phyloP scores from a whole-genome alignment of 1,284 basidiomycete genomes.

The Fomitopsis betulina region DNA sequence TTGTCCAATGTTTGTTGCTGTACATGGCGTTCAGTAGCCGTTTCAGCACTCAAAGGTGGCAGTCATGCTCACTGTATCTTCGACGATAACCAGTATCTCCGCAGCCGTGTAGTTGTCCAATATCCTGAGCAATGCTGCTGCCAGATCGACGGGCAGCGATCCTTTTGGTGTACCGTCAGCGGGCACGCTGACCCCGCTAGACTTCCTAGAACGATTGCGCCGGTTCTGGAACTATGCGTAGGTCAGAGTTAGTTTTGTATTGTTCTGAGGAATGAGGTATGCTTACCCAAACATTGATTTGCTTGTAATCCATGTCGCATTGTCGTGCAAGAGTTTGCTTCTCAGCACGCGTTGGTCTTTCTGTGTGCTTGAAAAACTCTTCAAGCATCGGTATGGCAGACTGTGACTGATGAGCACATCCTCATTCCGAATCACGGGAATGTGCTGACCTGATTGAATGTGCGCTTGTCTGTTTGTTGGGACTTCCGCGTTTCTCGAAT shows the following conservation, averaged over 20 bases:
- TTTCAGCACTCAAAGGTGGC: too few species aligned
- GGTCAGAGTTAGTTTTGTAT: too few species aligned
- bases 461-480: neutral
- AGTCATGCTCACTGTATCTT: too few species aligned
- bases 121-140: neutral
- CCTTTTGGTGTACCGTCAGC: neutral
- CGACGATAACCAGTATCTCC: neutral
- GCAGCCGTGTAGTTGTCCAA: neutral
- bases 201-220: conserved; percentile 31
- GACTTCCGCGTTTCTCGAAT: neutral
- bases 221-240: conserved; percentile 45
- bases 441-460: conserved; percentile 1
- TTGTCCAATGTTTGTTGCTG: too few species aligned
- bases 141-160: neutral
- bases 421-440: too few species aligned
- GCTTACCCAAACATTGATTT: conserved; percentile 58
- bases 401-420: conserved; percentile 24
- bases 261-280: neutral
- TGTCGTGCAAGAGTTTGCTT: conserved; percentile 38
- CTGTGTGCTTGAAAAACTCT: conserved; percentile 44
- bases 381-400: conserved; percentile 44
- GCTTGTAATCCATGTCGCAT: conserved; percentile 42
- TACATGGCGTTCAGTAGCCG: too few species aligned
- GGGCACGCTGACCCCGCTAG: neutral
- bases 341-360: conserved; percentile 44